Conservation (phyloP, 1,284 basidiomycete genomes). For the Cutaneotrichosporon spelunceum region DNA sequence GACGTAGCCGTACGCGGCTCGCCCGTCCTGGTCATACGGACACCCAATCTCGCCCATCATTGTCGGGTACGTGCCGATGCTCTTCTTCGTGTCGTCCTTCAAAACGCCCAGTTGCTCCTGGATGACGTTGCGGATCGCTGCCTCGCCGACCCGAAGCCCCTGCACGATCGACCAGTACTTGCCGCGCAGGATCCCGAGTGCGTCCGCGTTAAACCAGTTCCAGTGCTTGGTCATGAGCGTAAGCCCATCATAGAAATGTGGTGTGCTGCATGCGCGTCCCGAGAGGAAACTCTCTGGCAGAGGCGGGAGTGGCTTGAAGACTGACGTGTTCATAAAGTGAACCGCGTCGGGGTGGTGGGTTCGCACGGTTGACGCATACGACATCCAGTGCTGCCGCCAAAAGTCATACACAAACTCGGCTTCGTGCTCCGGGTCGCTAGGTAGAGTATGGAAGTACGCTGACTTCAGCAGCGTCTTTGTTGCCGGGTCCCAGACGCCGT, state of each 20-base stretch:
- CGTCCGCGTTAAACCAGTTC: slow-evolving; percentile 87
- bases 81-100: slow-evolving; percentile 60
- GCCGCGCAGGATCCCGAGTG: slow-evolving; percentile 69
- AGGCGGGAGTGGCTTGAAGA: slow-evolving; percentile 70
- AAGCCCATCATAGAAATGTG: slow-evolving; percentile 94
- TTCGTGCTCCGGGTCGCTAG: slow-evolving; percentile 46
- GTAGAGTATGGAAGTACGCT: slow-evolving; percentile 67
- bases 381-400: slow-evolving; percentile 73
- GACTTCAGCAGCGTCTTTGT: slow-evolving; percentile 67
- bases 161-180: slow-evolving; percentile 66
- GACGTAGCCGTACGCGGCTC: slow-evolving; percentile 76
- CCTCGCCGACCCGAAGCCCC: slow-evolving; percentile 66
- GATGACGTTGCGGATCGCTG: slow-evolving; percentile 74
- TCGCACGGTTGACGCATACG: slow-evolving; percentile 66
- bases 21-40: slow-evolving; percentile 84
- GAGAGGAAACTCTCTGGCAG: slow-evolving; percentile 62
- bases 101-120: slow-evolving; percentile 80
- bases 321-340: slow-evolving; percentile 86
- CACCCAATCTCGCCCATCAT: slow-evolving; percentile 94
- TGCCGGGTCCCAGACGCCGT: slow-evolving; percentile 82
- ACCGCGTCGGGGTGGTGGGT: slow-evolving; percentile 77
- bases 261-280: slow-evolving; percentile 72
- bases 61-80: slow-evolving; percentile 72
- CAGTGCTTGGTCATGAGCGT: slow-evolving; percentile 71
- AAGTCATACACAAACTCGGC: slow-evolving; percentile 70